Percentiles rank a stretch among this genome's conserved stretches.
phyloP scores from a whole-genome alignment of 371 early-diverging fungal species.

The Apophysomyces elegans region DNA sequence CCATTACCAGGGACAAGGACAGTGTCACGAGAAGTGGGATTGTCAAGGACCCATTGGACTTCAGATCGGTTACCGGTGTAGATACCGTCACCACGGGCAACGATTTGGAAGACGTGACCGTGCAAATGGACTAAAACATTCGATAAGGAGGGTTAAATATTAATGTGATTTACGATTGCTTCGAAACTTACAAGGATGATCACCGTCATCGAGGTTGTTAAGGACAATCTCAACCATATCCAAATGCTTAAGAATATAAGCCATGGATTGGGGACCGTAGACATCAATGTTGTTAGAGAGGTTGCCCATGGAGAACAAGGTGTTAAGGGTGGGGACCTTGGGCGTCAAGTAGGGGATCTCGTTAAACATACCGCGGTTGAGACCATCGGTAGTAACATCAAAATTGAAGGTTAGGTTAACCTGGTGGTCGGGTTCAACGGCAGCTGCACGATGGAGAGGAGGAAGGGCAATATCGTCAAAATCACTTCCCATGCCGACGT shows the following conservation, averaged over 20 bases:
- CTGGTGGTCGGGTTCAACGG: slow-evolving; percentile 44
- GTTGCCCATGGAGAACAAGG: slow-evolving; percentile 61
- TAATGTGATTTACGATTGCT: too few relatives aligned
- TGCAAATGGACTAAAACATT: slow-evolving; percentile 69
- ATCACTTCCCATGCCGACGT: slow-evolving; percentile 27
- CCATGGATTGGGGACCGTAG: slow-evolving; percentile 65
- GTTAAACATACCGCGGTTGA: slow-evolving; percentile 81
- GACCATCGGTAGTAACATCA: slow-evolving; percentile 65
- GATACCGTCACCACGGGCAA: slow-evolving; percentile 54
- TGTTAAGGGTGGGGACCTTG: slow-evolving; percentile 67
- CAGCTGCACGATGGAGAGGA: slow-evolving; percentile 38
- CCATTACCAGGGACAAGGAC: slow-evolving; percentile 62
- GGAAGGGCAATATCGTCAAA: slow-evolving; percentile 56
- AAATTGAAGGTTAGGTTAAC: slow-evolving; percentile 61
- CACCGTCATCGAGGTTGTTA: slow-evolving; percentile 64
- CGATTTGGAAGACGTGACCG: slow-evolving; percentile 81
- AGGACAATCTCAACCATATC: slow-evolving; percentile 53
- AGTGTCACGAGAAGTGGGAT: slow-evolving; percentile 72
- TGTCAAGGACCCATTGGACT: slow-evolving; percentile 30
- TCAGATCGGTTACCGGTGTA: slow-evolving; percentile 35
- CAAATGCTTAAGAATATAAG: slow-evolving; percentile 54
- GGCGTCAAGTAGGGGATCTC: slow-evolving; percentile 65
- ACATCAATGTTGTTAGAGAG: slow-evolving; percentile 44
- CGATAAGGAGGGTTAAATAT: not conserved
- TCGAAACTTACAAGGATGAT: slow-evolving; percentile 62